Base-by-base conservation (phyloP, 441 rosid species). In the Erodium trifolium region DNA sequence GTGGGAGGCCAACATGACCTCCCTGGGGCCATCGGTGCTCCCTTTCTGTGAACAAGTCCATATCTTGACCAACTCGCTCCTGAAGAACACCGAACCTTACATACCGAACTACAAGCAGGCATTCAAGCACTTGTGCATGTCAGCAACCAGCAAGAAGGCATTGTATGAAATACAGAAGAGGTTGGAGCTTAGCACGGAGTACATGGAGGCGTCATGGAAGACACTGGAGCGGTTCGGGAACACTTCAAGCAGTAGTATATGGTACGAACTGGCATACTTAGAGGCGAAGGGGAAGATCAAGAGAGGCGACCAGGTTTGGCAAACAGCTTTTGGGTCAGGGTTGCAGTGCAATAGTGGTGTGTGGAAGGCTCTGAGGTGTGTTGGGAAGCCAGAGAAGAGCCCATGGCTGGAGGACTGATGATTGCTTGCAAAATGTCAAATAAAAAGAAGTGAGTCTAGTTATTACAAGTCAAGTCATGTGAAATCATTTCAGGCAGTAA, bases 201-300 rank as follows among this genome's bases (percentile, higher is more conserved):
- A 83, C 75, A 89, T 89, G 89, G 89, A 86, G 69, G 88, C 89
- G 0, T 86, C 93, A 0, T 76, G 84, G 68, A 83, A 47, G 68
- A 87, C 96, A 2, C 18, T 87, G 67, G 81, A 86, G 72, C 75
- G 83, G 14, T 87, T 89, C 3, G 92, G 91, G 55, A 87, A 89
- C 70, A 86, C 91, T n/a, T 87, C 91, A 0, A 89, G 92, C 65
- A 86, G 92, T 37, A 84, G 88, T 7, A 68, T 84, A 17, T 89
- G 90, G 95, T 89, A 89, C 47, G 88, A 87, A 66, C 75, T 89
- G 68, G 91, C 91, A 66, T 85, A 82, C 77, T 70, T 86, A 73
- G 90, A 90, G 69, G 82, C 84, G 14, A 76, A 78, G 23, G 57
- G 6, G 18, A 81, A 75, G 77, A 71, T 89, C 6, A 86, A 75